A percentile compares a stretch with the other conserved stretches of the same genome.
Evolutionary conservation across 148 eudicot genomes (phyloP).

Genomic region (Diospyros lotus): DNA sequence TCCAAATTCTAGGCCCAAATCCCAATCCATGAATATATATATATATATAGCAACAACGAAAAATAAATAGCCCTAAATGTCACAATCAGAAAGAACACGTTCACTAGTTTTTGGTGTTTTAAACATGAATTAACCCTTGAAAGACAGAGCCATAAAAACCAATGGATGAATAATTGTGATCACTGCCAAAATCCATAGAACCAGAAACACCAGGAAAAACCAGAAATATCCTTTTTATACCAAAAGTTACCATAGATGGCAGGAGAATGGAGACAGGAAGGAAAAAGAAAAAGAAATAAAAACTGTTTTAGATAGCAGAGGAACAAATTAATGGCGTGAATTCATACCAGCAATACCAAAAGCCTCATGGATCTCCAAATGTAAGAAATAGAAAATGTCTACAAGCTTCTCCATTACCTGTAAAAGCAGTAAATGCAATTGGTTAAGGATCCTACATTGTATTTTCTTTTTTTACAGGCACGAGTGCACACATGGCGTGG

Average conservation of each 20-base stretch:
- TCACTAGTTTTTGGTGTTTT: not conserved
- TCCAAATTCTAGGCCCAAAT: no score
- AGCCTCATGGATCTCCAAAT: conserved; percentile 83
- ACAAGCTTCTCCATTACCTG: conserved; percentile 99
- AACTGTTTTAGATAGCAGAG: not conserved
- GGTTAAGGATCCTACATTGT: no score
- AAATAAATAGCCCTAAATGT: not conserved
- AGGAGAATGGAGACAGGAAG: not conserved
- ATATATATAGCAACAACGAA: not conserved
- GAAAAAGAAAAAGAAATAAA: not conserved
- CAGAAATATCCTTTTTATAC: not conserved
- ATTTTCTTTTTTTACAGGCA: no score
- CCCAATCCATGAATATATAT: no score
- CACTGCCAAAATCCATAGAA: not conserved
- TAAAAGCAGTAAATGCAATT: conserved; percentile 12
- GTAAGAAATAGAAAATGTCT: conserved; percentile 78
- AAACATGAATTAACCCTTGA: not conserved
- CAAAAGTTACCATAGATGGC: conserved; percentile 1
- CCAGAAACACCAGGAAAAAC: not conserved
- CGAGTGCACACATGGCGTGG: no score
- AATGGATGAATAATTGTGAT: not conserved
- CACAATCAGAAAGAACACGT: not conserved
- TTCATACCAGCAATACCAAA: conserved; percentile 77
- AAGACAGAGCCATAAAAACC: not conserved
- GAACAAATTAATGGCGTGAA: conserved; percentile 4